These are phyloP conservation scores for Calonectria hongkongensis DNA, from an alignment of 2,329 filamentous ascomycete species.

Conservation along the genomic window DNA sequence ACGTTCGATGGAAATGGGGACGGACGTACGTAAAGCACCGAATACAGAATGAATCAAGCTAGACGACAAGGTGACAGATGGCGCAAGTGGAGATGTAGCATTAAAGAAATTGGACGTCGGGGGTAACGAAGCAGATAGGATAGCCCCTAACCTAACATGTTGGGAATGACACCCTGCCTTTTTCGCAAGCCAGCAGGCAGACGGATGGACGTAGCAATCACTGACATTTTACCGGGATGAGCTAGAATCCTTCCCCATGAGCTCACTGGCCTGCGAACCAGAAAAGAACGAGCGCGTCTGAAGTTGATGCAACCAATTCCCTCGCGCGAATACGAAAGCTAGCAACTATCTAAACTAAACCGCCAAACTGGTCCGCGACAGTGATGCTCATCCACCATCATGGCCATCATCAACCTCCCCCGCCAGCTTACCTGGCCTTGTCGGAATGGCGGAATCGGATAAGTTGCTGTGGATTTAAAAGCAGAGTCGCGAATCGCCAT, in stretches of 20 bases:
- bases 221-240: conserved; percentile 13
- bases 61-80: conserved; percentile 24
- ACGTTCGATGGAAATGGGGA: conserved; percentile 27
- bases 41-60: conserved; percentile 43
- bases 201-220: conserved; percentile 1
- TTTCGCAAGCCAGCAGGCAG: conserved; percentile 6
- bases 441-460: conserved; percentile 16
- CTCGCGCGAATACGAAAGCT: conserved; percentile 15
- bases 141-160: conserved; percentile 44
- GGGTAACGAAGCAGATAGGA: conserved; percentile 47
- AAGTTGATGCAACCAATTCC: conserved; percentile 4
- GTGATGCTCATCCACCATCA: not conserved
- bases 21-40: conserved; percentile 27
- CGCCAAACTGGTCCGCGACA: not conserved
- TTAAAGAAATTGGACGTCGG: conserved; percentile 50
- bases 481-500: conserved; percentile 2
- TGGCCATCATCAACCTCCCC: not conserved
- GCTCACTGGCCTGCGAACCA: not conserved
- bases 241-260: not conserved
- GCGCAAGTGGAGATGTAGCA: conserved; percentile 50
- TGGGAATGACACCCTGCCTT: conserved; percentile 28
- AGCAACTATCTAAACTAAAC: not conserved
- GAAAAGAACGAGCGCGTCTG: not conserved
- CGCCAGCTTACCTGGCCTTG: conserved; percentile 1
- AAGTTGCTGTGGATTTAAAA: conserved; percentile 17